phyloP scores from a whole-genome alignment of 78 protist genomes.

The Pelomyxa schiedti region DNA sequence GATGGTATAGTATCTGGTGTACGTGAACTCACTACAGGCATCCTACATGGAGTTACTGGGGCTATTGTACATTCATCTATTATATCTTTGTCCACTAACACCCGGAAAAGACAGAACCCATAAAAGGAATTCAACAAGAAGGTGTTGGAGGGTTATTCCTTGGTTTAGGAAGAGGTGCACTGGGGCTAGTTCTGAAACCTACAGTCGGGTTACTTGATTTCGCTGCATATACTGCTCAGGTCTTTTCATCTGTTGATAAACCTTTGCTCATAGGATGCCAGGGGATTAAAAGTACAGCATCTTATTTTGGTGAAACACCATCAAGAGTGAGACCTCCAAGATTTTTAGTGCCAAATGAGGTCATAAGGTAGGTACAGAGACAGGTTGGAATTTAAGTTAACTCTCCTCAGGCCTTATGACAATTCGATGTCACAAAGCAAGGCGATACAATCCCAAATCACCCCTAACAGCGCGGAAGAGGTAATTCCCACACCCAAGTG shows the following conservation, averaged over 20 bases:
- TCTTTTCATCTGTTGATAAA: too few relatives aligned
- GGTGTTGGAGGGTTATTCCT: conserved; percentile 63
- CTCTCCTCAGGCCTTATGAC: too few relatives aligned
- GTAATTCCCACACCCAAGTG: too few relatives aligned
- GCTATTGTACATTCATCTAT: conserved; percentile 35
- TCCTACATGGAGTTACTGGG: conserved; percentile 65
- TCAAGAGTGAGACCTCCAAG: conserved; percentile 26
- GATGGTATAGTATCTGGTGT: conserved; percentile 51
- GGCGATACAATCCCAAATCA: too few relatives aligned
- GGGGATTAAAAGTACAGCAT: conserved; percentile 34
- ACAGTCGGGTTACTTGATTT: conserved; percentile 64
- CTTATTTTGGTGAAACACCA: conserved; percentile 15
- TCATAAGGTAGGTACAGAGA: too few relatives aligned
- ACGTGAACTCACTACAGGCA: conserved; percentile 40
- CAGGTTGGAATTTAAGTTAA: too few relatives aligned
- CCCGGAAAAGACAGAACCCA: conserved; percentile 32
- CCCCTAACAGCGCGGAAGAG: too few relatives aligned
- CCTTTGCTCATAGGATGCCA: too few relatives aligned
- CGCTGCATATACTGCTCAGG: conserved; percentile 46
- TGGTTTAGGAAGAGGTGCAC: conserved; percentile 77
- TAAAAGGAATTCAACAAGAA: conserved; percentile 54
- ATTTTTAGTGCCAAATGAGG: conserved; percentile 27
- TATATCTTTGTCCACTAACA: neutral
- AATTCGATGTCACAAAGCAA: too few relatives aligned
- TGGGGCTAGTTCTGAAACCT: conserved; percentile 71